Conservation (phyloP, 2,329 filamentous ascomycete species). For the Hypoxylon sp. region DNA sequence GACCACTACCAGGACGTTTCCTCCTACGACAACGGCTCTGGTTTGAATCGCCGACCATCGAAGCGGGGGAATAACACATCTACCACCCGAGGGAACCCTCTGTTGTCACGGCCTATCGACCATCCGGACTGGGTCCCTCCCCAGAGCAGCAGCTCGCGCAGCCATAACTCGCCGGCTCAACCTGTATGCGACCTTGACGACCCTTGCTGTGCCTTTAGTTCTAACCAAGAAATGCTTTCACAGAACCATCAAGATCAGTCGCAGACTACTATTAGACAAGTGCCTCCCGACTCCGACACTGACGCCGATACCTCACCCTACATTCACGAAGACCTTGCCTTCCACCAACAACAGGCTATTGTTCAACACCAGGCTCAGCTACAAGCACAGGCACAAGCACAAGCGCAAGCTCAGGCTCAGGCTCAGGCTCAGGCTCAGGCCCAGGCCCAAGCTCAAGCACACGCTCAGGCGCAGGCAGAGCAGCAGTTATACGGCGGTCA, state of each 20-base stretch:
- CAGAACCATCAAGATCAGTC: constrained; percentile 60
- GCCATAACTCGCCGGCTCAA: constrained; percentile 61
- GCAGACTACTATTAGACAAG: constrained; percentile 64
- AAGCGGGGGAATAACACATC: constrained; percentile 69
- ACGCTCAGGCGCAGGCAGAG: constrained; percentile 43
- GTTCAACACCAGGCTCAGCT: constrained; percentile 51
- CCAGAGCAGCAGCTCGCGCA: constrained; percentile 43
- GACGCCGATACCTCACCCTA: constrained; percentile 64
- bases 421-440: constrained; percentile 49
- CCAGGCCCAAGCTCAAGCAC: constrained; percentile 31
- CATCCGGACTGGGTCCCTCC: constrained; percentile 53
- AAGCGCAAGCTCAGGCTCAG: constrained; percentile 43
- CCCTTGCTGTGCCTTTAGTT: constrained; percentile 56
- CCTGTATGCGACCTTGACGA: constrained; percentile 60
- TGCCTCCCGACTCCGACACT: constrained; percentile 62
- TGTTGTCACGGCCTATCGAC: constrained; percentile 50
- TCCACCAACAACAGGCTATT: constrained; percentile 58
- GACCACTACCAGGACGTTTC: constrained; percentile 53
- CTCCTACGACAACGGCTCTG: constrained; percentile 65
- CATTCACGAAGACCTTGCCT: constrained; percentile 61
- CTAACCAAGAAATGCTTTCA: constrained; percentile 59
- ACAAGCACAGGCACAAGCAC: constrained; percentile 36
- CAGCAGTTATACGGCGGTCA: constrained; percentile 56
- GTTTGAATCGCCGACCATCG: constrained; percentile 68
- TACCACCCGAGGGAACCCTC: constrained; percentile 60